Evolutionary conservation across 2,329 filamentous ascomycete species (phyloP).

Genomic region (Colletotrichum paranaense): DNA sequence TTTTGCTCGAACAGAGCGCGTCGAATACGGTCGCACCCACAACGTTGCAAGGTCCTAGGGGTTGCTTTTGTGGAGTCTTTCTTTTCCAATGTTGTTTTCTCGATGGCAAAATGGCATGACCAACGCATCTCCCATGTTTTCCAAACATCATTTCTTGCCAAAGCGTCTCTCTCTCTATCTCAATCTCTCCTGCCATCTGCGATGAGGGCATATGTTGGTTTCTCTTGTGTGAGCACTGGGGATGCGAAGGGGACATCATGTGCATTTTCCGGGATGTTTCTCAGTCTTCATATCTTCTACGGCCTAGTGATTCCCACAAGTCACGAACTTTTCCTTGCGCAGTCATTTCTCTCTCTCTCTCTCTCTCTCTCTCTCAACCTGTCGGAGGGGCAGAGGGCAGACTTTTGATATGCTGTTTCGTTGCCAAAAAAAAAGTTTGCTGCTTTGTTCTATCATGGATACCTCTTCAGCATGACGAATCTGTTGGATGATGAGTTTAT

Average conservation of each 20-base stretch:
- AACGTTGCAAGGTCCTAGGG: constrained; percentile 28
- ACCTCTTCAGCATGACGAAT: constrained; percentile 37
- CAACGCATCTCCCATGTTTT: constrained; percentile 30
- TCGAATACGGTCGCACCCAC: constrained; percentile 15
- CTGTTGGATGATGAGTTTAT: constrained; percentile 36
- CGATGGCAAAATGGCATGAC: constrained; percentile 32
- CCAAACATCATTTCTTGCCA: constrained; percentile 32
- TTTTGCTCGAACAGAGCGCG: constrained; percentile 22
- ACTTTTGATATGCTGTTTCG: constrained; percentile 29
- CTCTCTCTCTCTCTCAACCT: constrained; percentile 1
- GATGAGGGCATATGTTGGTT: constrained; percentile 30
- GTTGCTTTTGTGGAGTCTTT: constrained; percentile 20
- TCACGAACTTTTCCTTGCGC: constrained; percentile 31
- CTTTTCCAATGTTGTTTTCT: constrained; percentile 19
- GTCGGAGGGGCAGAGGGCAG: constrained; percentile 28
- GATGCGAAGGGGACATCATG: constrained; percentile 30
- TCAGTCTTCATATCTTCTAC: constrained; percentile 31
- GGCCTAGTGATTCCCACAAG: constrained; percentile 36
- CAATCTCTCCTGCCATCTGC: constrained; percentile 29
- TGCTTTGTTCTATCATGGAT: constrained; percentile 37
- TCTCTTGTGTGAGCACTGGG: constrained; percentile 32
- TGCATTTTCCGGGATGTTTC: constrained; percentile 27
- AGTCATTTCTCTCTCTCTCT: constrained; percentile 32
- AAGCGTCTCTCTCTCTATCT: constrained; percentile 26
- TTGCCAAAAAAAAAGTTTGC: constrained; percentile 33